Evolutionary conservation across 331 rosid genomes (phyloP).

Genomic region (Quercus phellos): DNA sequence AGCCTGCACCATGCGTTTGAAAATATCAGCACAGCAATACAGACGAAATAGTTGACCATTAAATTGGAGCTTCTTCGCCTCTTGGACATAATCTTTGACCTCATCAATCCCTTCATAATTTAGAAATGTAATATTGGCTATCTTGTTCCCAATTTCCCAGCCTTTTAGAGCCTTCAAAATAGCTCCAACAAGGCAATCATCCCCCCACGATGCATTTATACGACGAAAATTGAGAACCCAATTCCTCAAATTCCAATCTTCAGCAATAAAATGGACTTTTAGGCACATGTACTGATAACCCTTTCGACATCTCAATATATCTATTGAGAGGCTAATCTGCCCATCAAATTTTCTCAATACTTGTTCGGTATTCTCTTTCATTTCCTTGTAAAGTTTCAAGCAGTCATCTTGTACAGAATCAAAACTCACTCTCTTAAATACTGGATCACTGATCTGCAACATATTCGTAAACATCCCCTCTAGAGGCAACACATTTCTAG

Average conservation of each 20-base stretch:
- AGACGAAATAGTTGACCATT: not conserved
- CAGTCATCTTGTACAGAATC: too few relatives aligned
- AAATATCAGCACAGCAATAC: constrained; percentile 14
- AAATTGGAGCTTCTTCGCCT: too few relatives aligned
- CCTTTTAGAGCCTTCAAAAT: not conserved
- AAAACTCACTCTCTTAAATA: too few relatives aligned
- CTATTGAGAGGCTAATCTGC: too few relatives aligned
- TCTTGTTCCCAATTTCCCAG: constrained; percentile 3
- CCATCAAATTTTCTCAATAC: not conserved
- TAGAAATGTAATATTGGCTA: too few relatives aligned
- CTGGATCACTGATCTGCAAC: too few relatives aligned
- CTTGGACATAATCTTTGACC: too few relatives aligned
- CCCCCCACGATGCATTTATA: not conserved
- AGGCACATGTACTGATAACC: constrained; percentile 13
- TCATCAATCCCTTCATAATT: too few relatives aligned
- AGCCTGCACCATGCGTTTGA: constrained; percentile 5
- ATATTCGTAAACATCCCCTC: too few relatives aligned
- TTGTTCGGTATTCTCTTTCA: too few relatives aligned
- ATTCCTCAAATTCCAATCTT: constrained; percentile 6
- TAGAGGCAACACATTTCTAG: too few relatives aligned
- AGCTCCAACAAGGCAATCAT: not conserved
- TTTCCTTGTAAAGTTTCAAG: too few relatives aligned
- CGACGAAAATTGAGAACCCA: not conserved
- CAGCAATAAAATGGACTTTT: constrained; percentile 12
- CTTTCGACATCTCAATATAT: not conserved